phyloP scores from a whole-genome alignment of 108 stramenopile genomes.

The Cyclostephanos invisitatus region DNA sequence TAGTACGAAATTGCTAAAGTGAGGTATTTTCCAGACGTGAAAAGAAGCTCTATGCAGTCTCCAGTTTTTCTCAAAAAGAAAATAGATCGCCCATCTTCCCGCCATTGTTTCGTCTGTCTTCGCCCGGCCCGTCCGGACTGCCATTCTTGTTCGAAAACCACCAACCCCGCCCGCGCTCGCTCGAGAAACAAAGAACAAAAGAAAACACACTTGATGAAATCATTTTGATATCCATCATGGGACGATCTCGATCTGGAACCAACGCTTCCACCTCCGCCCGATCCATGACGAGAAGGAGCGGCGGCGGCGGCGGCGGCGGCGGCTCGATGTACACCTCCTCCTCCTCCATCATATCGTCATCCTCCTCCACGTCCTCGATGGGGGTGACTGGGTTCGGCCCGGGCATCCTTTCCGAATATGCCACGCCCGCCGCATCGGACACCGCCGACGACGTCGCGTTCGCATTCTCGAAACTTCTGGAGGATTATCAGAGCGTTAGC shows the following conservation, averaged over 20 bases:
- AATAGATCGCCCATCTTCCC: no score
- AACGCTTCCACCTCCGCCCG: constrained; percentile 13
- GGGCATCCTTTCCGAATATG: constrained; percentile 7
- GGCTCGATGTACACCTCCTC: background rate
- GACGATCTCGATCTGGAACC: constrained; percentile 16
- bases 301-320: background rate
- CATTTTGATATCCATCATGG: background rate
- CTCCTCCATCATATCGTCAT: background rate
- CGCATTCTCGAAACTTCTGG: constrained; percentile 5
- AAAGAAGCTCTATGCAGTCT: no score
- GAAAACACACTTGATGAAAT: no score
- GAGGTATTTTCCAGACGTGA: no score
- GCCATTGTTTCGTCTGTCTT: no score
- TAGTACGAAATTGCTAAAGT: no score
- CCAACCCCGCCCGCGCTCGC: no score
- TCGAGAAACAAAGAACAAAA: no score
- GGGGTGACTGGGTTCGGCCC: background rate
- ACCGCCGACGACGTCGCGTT: background rate
- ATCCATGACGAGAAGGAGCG: constrained; percentile 4
- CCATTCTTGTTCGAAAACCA: no score
- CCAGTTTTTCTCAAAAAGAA: no score
- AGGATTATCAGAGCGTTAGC: constrained; percentile 8
- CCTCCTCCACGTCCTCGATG: no score
- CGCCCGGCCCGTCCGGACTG: no score
- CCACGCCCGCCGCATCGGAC: background rate